Conservation (phyloP, 768 basidiomycete genomes). For the Coprinopsis sp. region DNA sequence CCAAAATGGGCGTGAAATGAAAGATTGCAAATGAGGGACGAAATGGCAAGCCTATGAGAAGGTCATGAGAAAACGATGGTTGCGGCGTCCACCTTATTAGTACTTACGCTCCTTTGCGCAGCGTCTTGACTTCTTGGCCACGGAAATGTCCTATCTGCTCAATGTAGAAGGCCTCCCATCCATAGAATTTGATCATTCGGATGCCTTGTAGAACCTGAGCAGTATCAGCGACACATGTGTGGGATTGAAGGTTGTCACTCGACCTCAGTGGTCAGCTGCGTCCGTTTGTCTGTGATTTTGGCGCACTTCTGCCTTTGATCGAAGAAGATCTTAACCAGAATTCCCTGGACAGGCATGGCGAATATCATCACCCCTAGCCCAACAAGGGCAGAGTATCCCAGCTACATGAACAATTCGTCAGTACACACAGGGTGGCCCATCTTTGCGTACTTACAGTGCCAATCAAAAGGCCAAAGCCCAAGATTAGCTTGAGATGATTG, state of each 20-base stretch:
- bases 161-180: conserved; percentile 51
- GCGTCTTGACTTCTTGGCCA: conserved; percentile 34
- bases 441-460: conserved; percentile 44
- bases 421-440: not conserved
- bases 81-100: not conserved
- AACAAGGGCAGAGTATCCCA: conserved; percentile 68
- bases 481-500: conserved; percentile 33
- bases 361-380: conserved; percentile 52
- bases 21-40: conserved; percentile 39
- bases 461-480: conserved; percentile 60
- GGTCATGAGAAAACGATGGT: conserved; percentile 2
- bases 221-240: not conserved
- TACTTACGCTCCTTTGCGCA: conserved; percentile 35
- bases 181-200: conserved; percentile 59
- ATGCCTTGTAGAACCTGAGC: conserved; percentile 56
- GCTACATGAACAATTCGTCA: conserved; percentile 22
- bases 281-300: conserved; percentile 61
- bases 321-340: conserved; percentile 52
- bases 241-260: not conserved
- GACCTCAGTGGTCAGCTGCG: conserved; percentile 64
- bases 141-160: conserved; percentile 37
- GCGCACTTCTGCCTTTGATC: conserved; percentile 50
- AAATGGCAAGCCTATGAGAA: conserved; percentile 27
- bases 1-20: conserved; percentile 47
- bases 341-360: conserved; percentile 53